Base-by-base conservation (phyloP, 2,329 filamentous ascomycete species). In the Zasmidium angulare region DNA sequence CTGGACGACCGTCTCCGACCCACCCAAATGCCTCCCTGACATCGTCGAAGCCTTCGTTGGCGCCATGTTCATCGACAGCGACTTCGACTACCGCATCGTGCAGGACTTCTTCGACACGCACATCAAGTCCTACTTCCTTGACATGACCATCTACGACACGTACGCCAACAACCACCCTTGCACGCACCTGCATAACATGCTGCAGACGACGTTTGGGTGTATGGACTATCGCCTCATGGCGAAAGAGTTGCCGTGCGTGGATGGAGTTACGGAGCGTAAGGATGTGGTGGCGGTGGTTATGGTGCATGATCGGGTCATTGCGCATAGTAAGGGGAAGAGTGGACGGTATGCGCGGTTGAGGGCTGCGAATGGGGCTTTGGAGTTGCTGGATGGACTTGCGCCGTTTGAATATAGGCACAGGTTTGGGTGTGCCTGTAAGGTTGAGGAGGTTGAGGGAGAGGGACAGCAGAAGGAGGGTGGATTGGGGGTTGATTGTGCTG, bases 21-120 rank as follows among this genome's bases (percentile, higher is more conserved):
- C 89, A 1, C 90, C 89, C 9, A 95, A 95, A 76, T 86, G 83
- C 55, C 84, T 98, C 4, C 86, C 93, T 0, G 95, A 99, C 73
- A 85, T 96, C 40, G 81, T 98, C 2, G 95, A 99, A 79, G 86
- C 93, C 0, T 95, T 92, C 68, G 78, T 97, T 2, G 95, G 92
- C 1, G 93, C 93, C 20, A 82, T 97, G 21, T 98, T 98, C 72
- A 89, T 99, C 11, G 95, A 99, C 74, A 89, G 90, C 0, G 80
- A 82, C 49, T 98, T 93, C 76, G 78, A 95, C 70, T 97, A 89
- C 74, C 73, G 74, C 12, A 81, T 86, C 19, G 89, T 98, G 1
- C 85, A 89, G 63, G 71, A 72, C 0, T 98, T 99, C 76, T 97
- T 96, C 75, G 76, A 85, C n/a, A 72, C 69, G 14, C 86, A 93